Conservation (phyloP, 1,139 yeast species). For the Geotrichum aggregatum region DNA sequence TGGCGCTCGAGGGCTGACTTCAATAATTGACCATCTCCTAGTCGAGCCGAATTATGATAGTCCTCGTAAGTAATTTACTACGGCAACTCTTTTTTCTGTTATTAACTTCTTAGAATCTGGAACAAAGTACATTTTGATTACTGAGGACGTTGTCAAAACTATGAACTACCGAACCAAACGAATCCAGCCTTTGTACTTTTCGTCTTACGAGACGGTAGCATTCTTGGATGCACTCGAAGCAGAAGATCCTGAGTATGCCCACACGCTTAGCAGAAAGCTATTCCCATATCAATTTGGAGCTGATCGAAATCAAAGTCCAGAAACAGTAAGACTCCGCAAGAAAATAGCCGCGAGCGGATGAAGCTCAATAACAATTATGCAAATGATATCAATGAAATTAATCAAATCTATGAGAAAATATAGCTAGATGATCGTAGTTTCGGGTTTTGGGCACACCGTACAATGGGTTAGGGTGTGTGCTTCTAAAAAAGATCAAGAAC, state of each 20-base stretch:
- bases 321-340: not conserved
- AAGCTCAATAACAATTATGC: not conserved
- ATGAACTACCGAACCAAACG: slow-evolving; percentile 11
- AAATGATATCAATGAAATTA: not conserved
- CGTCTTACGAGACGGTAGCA: slow-evolving; percentile 19
- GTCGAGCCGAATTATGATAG: slow-evolving; percentile 51
- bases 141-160: slow-evolving; percentile 20
- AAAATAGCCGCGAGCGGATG: slow-evolving; percentile 14
- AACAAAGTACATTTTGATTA: slow-evolving; percentile 42
- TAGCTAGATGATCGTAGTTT: not conserved
- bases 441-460: not conserved
- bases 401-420: not conserved
- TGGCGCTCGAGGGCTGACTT: slow-evolving; percentile 54
- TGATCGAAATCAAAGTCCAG: slow-evolving; percentile 7
- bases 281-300: slow-evolving; percentile 19
- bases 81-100: not conserved
- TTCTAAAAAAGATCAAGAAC: not conserved
- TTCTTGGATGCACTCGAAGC: slow-evolving; percentile 36
- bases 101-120: slow-evolving; percentile 39
- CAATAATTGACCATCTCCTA: slow-evolving; percentile 49
- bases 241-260: slow-evolving; percentile 41
- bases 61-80: slow-evolving; percentile 33
- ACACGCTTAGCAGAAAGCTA: slow-evolving; percentile 33
- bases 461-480: not conserved
- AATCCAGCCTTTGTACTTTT: slow-evolving; percentile 20